Evolutionary conservation across 495 filamentous ascomycete species (phyloP).

Genomic region (Aspergillus wentii): DNA sequence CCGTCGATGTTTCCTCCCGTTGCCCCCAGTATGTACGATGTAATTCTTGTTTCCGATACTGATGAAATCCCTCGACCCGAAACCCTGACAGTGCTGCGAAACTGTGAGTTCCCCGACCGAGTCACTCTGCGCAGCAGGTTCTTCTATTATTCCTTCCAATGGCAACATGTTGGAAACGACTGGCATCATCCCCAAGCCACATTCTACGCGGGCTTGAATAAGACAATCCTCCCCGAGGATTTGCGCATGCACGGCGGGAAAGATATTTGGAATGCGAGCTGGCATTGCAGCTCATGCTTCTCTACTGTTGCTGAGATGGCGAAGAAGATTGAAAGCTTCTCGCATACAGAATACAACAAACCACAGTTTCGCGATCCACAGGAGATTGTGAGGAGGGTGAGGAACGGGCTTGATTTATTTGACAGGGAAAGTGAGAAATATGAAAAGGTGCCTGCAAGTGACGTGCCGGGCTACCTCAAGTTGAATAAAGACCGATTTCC

Average conservation of each 20-base stretch:
- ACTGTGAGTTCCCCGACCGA: constrained; percentile 46
- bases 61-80: constrained; percentile 49
- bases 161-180: constrained; percentile 40
- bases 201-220: constrained; percentile 36
- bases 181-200: constrained; percentile 55
- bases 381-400: constrained; percentile 40
- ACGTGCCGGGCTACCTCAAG: constrained; percentile 38
- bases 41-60: constrained; percentile 25
- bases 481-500: constrained; percentile 20
- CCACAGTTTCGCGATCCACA: constrained; percentile 31
- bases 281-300: constrained; percentile 55
- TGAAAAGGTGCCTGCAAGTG: constrained; percentile 30
- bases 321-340: constrained; percentile 48
- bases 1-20: neutral
- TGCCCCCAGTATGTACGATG: neutral
- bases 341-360: constrained; percentile 41
- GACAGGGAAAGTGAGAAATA: constrained; percentile 39
- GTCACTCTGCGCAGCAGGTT: constrained; percentile 47
- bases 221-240: constrained; percentile 44
- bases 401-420: constrained; percentile 47
- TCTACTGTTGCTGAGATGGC: constrained; percentile 43
- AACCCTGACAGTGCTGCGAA: constrained; percentile 36
- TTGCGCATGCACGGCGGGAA: constrained; percentile 38
- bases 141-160: constrained; percentile 57
- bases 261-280: constrained; percentile 42